Evolutionary conservation across 306 rosid genomes (phyloP), one percentile per base, ranked within the genome.

Genomic region (Cicer pinnatifidum): DNA sequence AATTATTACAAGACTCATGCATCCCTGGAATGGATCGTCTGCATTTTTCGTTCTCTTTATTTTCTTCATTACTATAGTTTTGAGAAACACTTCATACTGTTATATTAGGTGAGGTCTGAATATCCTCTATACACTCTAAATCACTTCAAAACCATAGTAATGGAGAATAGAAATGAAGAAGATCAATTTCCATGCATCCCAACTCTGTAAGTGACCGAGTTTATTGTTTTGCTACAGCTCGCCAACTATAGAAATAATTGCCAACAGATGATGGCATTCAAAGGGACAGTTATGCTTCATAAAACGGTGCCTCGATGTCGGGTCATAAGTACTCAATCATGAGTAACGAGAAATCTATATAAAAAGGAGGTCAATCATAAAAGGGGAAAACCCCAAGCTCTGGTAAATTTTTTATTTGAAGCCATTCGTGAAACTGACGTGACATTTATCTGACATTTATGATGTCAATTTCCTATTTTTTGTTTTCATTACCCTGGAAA

Each of bases 201-300:
- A 6, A 60, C 50, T 2, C 16, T 0, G 17, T 19, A 73, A 66
- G 19, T 83, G 76, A 63, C 54, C 5, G 37, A 40, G 39, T 75
- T 72, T 38, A 50, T 11, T 43, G 33, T 56, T 80, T 19, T 65
- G 67, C 64, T 80, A 84, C 93, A 94, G 99, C 91, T 94, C 61
- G 81, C 71, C 77, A 75, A 79, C 82, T 94, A 89, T 71, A 86
- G 99, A 84, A 89, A 82, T 86, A 86, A 51, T 73, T 86, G 84
- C 83, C 83, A 82, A 80, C 97, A 86, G 78, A 88, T 95, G 76
- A 86, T 91, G 86, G 84, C 88, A 52, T 95, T 95, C 85, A 83
- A 95, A 75, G 99, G 99, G 71, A 91, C 97, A 66, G 83, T 87
- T 62, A 90, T 95, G 99, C 90, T 95, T 70, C 96, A 88, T 69